Percentiles rank a stretch among this genome's conserved stretches.
These are phyloP conservation scores for Ganoderma lingzhi DNA, from an alignment of 1,284 basidiomycete genomes.

Conservation along the genomic window DNA sequence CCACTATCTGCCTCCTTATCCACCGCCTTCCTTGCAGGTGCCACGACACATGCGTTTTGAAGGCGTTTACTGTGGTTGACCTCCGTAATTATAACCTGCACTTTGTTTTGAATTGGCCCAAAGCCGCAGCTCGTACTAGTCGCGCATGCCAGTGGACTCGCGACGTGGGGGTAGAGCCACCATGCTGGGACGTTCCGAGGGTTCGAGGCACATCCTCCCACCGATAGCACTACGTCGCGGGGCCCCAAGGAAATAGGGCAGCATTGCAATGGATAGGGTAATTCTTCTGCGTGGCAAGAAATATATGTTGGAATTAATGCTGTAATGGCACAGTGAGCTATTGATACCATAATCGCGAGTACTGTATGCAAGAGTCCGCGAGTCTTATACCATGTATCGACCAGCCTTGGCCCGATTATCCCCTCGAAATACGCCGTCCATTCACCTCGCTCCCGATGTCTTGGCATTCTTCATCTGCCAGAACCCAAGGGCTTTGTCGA, in stretches of 20 bases:
- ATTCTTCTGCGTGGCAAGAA: not conserved
- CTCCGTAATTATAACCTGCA: not conserved
- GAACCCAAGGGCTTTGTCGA: slow-evolving; percentile 77
- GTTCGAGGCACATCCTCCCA: not conserved
- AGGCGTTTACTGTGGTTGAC: not conserved
- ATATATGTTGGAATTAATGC: slow-evolving; percentile 19
- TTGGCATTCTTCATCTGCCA: slow-evolving; percentile 48
- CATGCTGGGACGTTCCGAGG: not conserved
- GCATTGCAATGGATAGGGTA: not conserved
- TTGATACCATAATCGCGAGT: slow-evolving; percentile 15
- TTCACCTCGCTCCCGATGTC: slow-evolving; percentile 26
- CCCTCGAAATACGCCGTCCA: not conserved
- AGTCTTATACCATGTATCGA: slow-evolving; percentile 17
- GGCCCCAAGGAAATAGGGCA: not conserved
- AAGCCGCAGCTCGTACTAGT: not conserved
- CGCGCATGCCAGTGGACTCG: not conserved
- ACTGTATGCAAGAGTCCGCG: slow-evolving; percentile 26
- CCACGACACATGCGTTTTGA: not conserved
- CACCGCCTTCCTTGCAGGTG: not conserved
- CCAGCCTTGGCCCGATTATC: not conserved
- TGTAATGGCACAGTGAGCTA: slow-evolving; percentile 20
- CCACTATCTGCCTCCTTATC: not conserved
- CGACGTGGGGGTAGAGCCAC: not conserved
- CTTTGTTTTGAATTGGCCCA: not conserved
- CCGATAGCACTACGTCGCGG: no score